These are phyloP conservation scores for Nothomitra cinnamomea DNA, from an alignment of 2,329 filamentous ascomycete species.

Conservation along the genomic window DNA sequence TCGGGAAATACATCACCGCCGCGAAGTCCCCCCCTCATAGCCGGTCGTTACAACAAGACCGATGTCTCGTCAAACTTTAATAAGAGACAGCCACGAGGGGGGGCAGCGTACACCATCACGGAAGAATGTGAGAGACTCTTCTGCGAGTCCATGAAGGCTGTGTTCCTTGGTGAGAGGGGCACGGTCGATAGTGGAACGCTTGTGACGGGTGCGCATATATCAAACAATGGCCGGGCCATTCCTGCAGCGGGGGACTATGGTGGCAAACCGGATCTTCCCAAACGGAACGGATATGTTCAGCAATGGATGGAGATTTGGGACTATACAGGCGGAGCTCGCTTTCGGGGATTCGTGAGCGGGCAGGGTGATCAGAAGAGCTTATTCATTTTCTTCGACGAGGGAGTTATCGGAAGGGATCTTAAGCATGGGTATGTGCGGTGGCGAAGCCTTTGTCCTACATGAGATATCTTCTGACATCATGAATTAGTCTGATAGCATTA, in stretches of 20 bases:
- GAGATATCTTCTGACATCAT: slow-evolving; percentile 21
- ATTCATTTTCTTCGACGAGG: slow-evolving; percentile 75
- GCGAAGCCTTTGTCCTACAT: neutral
- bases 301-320: slow-evolving; percentile 67
- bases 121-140: slow-evolving; percentile 99
- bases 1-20: slow-evolving; percentile 72
- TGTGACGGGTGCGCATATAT: slow-evolving; percentile 56
- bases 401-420: slow-evolving; percentile 55
- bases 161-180: slow-evolving; percentile 93
- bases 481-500: slow-evolving; percentile 59
- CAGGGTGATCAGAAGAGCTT: slow-evolving; percentile 53
- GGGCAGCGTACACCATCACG: slow-evolving; percentile 92
- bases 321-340: slow-evolving; percentile 67
- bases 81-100: slow-evolving; percentile 41
- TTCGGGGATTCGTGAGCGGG: slow-evolving; percentile 69
- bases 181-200: slow-evolving; percentile 61
- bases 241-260: neutral
- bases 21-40: slow-evolving; percentile 77
- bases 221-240: slow-evolving; percentile 6
- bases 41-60: slow-evolving; percentile 39
- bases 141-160: slow-evolving; percentile 84
- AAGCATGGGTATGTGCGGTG: slow-evolving; percentile 62
- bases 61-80: slow-evolving; percentile 25
- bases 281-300: slow-evolving; percentile 22
- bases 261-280: neutral